phyloP scores from a whole-genome alignment of 257 asterid genomes.

The Nicotiana noctiflora region DNA sequence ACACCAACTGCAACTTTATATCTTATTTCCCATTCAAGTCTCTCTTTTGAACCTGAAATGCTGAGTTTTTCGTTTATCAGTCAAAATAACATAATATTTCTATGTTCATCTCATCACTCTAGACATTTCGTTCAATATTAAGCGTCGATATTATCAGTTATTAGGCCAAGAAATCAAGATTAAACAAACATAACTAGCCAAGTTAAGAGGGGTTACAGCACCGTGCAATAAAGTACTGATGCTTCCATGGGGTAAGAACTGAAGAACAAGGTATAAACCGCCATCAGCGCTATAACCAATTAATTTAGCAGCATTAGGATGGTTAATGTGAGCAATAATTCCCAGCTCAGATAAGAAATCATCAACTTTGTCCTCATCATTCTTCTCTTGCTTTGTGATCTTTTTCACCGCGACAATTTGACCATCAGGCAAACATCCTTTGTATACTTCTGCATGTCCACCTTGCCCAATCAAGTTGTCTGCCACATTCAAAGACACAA shows the following conservation, averaged over 20 bases:
- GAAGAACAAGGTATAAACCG: slow-evolving; percentile 79
- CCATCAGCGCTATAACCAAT: slow-evolving; percentile 71
- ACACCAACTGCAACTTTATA: slow-evolving; percentile 64
- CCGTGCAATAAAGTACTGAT: slow-evolving; percentile 67
- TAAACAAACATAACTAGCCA: background rate
- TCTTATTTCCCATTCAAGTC: slow-evolving; percentile 57
- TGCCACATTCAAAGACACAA: slow-evolving; percentile 10
- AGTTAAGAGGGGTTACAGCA: slow-evolving; percentile 9
- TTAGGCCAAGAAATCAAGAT: background rate
- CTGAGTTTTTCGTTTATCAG: background rate
- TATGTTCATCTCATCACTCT: background rate
- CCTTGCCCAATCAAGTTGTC: slow-evolving; percentile 84
- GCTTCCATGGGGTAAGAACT: slow-evolving; percentile 66
- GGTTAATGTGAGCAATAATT: slow-evolving; percentile 83
- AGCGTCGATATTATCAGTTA: background rate
- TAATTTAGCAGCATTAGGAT: slow-evolving; percentile 72
- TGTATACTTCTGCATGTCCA: slow-evolving; percentile 91
- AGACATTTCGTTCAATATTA: background rate
- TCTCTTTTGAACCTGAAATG: slow-evolving; percentile 41
- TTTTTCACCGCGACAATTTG: slow-evolving; percentile 83
- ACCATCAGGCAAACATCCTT: slow-evolving; percentile 67
- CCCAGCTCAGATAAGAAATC: slow-evolving; percentile 90
- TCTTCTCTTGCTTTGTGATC: slow-evolving; percentile 48
- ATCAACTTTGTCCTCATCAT: slow-evolving; percentile 66
- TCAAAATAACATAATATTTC: background rate